phyloP scores from a whole-genome alignment of 2,329 filamentous ascomycete species.

The Ceratocystis variospora region DNA sequence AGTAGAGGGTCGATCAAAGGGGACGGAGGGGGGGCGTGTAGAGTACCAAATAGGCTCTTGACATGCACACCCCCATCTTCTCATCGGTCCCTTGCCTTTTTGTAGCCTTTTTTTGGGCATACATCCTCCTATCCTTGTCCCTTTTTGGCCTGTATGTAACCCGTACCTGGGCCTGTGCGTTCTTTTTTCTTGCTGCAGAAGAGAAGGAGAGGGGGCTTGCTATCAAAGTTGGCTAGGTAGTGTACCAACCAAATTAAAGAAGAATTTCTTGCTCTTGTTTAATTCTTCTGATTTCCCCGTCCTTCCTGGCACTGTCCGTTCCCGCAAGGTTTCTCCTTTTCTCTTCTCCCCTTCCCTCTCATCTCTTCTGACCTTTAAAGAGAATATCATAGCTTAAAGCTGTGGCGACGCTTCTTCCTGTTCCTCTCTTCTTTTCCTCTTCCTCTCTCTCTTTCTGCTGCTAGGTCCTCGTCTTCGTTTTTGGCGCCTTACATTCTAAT shows the following conservation, averaged over 20 bases:
- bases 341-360: slow-evolving; percentile 22
- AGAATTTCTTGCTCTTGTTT: background rate
- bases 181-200: background rate
- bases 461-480: slow-evolving; percentile 23
- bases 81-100: slow-evolving; percentile 4
- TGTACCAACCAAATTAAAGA: slow-evolving; percentile 1
- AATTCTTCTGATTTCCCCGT: slow-evolving; percentile 3
- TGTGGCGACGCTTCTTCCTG: slow-evolving; percentile 27
- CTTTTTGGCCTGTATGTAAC: slow-evolving; percentile 3
- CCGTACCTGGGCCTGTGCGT: slow-evolving; percentile 4
- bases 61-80: background rate
- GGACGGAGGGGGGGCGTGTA: background rate
- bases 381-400: slow-evolving; percentile 40
- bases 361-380: slow-evolving; percentile 28
- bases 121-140: slow-evolving; percentile 3
- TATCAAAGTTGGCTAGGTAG: background rate
- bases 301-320: slow-evolving; percentile 7
- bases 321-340: slow-evolving; percentile 8
- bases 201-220: too few relatives aligned
- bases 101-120: background rate
- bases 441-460: slow-evolving; percentile 24
- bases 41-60: background rate
- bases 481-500: slow-evolving; percentile 24
- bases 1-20: background rate
- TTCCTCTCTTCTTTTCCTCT: slow-evolving; percentile 34